Evolutionary conservation across 1,284 basidiomycete species (phyloP).

Genomic region (Pseudozyma sp.): DNA sequence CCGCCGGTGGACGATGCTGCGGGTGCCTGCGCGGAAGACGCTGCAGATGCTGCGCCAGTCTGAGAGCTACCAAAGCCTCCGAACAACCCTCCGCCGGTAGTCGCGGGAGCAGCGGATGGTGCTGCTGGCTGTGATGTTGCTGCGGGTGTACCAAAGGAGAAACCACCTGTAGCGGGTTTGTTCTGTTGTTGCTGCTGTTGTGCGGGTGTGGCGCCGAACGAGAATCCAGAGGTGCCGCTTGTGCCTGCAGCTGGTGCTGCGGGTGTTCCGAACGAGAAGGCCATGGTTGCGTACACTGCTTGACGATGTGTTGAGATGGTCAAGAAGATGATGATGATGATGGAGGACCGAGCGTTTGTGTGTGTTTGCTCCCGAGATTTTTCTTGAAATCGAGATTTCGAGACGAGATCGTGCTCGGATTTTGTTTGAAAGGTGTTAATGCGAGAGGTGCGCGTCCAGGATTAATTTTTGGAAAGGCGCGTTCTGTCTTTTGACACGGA

Average conservation of each 20-base stretch:
- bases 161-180: constrained; percentile 44
- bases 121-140: constrained; percentile 28
- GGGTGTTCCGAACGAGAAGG: constrained; percentile 61
- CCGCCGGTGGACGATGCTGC: constrained; percentile 23
- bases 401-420: too few relatives aligned
- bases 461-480: constrained; percentile 1
- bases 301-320: background rate
- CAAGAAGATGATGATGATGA: background rate
- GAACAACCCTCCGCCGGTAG: constrained; percentile 31
- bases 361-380: background rate
- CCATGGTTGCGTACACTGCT: constrained; percentile 30
- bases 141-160: constrained; percentile 53
- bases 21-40: constrained; percentile 27
- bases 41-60: constrained; percentile 24
- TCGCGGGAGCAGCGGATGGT: constrained; percentile 20
- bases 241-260: constrained; percentile 38
- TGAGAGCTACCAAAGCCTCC: constrained; percentile 31
- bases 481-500: constrained; percentile 12
- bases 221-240: constrained; percentile 44
- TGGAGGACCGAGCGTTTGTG: constrained; percentile 1
- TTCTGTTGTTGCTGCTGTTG: constrained; percentile 54
- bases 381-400: too few relatives aligned
- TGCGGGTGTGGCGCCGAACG: constrained; percentile 48
- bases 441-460: too few relatives aligned
- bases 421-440: too few relatives aligned